Evolutionary conservation across 1,284 basidiomycete genomes (phyloP).

Genomic region (Sphaerobolus stellatus): DNA sequence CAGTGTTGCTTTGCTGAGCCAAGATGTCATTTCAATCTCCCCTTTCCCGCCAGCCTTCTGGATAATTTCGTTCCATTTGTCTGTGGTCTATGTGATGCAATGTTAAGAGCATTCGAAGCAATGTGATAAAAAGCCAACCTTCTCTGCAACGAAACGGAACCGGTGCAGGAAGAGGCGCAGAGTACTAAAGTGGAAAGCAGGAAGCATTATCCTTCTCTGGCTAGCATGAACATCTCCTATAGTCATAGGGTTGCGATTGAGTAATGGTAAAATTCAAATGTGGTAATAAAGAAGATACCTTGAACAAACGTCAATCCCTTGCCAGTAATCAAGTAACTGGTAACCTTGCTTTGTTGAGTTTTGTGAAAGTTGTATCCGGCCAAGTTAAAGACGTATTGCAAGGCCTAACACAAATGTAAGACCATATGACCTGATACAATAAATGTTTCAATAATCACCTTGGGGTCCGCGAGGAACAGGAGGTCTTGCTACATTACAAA

Average conservation of each 20-base stretch:
- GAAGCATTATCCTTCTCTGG: slow-evolving; percentile 31
- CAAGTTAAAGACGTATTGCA: slow-evolving; percentile 16
- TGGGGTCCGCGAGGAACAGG: not conserved
- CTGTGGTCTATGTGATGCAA: too few relatives aligned
- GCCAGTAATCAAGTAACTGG: not conserved
- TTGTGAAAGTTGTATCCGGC: slow-evolving; percentile 21
- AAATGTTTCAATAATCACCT: not conserved
- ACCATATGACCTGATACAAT: not conserved
- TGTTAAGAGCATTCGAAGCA: too few relatives aligned
- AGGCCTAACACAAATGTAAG: not conserved
- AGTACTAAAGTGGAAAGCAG: slow-evolving; percentile 27
- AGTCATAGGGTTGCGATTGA: not conserved
- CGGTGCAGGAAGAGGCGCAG: slow-evolving; percentile 19
- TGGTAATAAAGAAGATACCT: not conserved
- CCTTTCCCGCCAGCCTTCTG: too few relatives aligned
- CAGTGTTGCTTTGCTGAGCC: slow-evolving; percentile 23
- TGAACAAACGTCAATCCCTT: not conserved
- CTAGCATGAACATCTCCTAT: slow-evolving; percentile 30
- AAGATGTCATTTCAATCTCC: too few relatives aligned
- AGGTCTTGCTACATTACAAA: not conserved
- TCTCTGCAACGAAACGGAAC: slow-evolving; percentile 15
- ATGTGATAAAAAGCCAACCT: too few relatives aligned
- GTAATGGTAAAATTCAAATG: not conserved
- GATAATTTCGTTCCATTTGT: too few relatives aligned
- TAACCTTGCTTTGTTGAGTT: not conserved